phyloP scores from a whole-genome alignment of 2,329 filamentous ascomycete species.

The Mycogone perniciosa region DNA sequence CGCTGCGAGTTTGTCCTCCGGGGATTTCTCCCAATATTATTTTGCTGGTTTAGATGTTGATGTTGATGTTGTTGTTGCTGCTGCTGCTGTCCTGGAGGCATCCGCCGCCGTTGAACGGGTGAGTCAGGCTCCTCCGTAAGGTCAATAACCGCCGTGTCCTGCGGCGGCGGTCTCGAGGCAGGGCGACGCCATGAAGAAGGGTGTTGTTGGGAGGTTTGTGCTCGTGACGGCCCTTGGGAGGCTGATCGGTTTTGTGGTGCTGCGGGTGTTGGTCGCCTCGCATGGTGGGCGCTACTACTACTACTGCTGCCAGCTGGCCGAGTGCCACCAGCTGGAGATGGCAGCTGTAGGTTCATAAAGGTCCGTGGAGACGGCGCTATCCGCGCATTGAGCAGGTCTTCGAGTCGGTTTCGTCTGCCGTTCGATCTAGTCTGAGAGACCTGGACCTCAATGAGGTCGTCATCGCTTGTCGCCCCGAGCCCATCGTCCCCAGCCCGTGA shows the following conservation, averaged over 20 bases:
- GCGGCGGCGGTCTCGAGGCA: slow-evolving; percentile 1
- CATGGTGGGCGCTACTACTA: not conserved
- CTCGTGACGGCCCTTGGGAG: slow-evolving; percentile 1
- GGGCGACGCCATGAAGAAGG: not conserved
- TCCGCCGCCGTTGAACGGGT: slow-evolving; percentile 30
- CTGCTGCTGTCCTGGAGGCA: slow-evolving; percentile 18
- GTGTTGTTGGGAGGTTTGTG: not conserved
- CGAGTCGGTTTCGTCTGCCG: slow-evolving; percentile 4
- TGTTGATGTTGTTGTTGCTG: slow-evolving; percentile 4
- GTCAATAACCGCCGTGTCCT: slow-evolving; percentile 37
- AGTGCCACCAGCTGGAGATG: not conserved
- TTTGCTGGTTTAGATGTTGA: slow-evolving; percentile 8
- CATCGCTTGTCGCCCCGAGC: slow-evolving; percentile 19
- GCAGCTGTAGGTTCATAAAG: not conserved
- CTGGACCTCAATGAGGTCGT: slow-evolving; percentile 31
- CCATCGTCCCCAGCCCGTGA: slow-evolving; percentile 12
- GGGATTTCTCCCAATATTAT: slow-evolving; percentile 27
- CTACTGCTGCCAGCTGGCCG: not conserved
- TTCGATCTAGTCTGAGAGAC: slow-evolving; percentile 11
- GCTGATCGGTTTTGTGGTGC: not conserved
- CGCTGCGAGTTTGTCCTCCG: slow-evolving; percentile 36
- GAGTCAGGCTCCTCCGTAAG: slow-evolving; percentile 46
- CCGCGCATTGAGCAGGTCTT: slow-evolving; percentile 10
- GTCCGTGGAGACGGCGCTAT: slow-evolving; percentile 1
- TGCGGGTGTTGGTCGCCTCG: not conserved